Evolutionary conservation across 306 rosid genomes (phyloP).

Genomic region (Rosa chinensis): DNA sequence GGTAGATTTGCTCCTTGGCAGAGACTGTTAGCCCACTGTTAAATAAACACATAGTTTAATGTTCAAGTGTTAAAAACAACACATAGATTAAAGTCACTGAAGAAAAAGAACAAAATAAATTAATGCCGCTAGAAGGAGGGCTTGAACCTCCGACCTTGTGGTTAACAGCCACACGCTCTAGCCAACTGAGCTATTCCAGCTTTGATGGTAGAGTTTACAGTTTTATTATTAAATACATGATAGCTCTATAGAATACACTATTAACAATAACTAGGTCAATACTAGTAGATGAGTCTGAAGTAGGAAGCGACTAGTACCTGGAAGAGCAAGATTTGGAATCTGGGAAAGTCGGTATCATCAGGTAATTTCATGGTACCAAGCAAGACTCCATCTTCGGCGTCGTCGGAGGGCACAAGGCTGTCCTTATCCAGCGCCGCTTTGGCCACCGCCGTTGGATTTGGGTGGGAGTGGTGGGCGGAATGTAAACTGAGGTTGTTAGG

Average conservation of each 20-base stretch:
- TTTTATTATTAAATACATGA: no score
- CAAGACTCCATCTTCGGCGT: conserved; percentile 67
- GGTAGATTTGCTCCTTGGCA: conserved; percentile 93
- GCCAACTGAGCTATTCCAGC: conserved; percentile 50
- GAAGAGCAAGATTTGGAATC: conserved; percentile 71
- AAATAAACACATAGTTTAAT: neutral
- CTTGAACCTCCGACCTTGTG: conserved; percentile 45
- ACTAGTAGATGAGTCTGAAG: neutral
- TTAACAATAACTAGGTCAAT: neutral
- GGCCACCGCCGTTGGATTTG: conserved; percentile 8
- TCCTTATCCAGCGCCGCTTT: conserved; percentile 46
- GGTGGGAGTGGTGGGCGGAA: conserved; percentile 7
- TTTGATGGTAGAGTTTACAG: neutral
- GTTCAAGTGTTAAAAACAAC: neutral
- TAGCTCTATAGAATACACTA: no score
- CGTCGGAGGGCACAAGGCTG: conserved; percentile 29
- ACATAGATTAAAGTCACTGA: no score
- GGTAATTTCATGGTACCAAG: conserved; percentile 87
- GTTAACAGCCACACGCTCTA: conserved; percentile 49
- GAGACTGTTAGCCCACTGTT: conserved; percentile 95
- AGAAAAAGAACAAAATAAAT: accelerated
- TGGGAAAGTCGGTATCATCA: conserved; percentile 47
- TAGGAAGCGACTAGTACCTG: conserved; percentile 35
- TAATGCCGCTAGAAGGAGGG: conserved; percentile 38
- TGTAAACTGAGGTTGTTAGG: conserved; percentile 18